Conservation (phyloP, 2,329 filamentous ascomycete species). For the Metarhizium album region DNA sequence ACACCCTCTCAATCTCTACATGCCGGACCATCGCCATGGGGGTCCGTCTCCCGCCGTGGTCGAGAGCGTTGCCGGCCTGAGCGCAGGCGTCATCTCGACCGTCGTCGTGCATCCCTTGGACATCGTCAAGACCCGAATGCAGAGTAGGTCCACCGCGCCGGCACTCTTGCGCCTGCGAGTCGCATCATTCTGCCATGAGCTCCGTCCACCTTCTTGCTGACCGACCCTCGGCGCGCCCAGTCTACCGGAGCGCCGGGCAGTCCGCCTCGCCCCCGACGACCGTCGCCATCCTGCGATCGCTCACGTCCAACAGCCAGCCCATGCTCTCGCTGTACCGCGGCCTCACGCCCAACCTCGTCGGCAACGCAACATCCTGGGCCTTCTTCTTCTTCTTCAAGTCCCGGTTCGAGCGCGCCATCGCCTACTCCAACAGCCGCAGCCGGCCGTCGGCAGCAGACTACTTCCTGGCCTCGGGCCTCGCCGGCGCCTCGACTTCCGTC, state of each 20-base stretch:
- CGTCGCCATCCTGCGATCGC: conserved; percentile 39
- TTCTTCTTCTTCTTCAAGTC: conserved; percentile 79
- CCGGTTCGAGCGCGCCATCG: conserved; percentile 37
- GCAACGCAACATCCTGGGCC: conserved; percentile 84
- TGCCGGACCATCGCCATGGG: conserved; percentile 39
- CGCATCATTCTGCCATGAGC: too few species aligned
- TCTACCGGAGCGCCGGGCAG: conserved; percentile 36
- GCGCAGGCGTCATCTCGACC: conserved; percentile 77
- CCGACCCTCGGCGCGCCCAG: conserved; percentile 20
- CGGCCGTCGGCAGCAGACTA: conserved; percentile 53
- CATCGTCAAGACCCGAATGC: conserved; percentile 91
- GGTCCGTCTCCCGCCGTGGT: conserved; percentile 66
- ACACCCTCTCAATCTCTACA: conserved; percentile 20
- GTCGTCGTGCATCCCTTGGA: conserved; percentile 86
- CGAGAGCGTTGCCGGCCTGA: conserved; percentile 83
- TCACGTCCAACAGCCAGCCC: conserved; percentile 41
- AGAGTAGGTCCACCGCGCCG: conserved; percentile 45
- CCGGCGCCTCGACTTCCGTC: conserved; percentile 64
- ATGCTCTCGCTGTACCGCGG: conserved; percentile 72
- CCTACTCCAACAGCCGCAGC: conserved; percentile 12
- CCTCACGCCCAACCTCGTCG: conserved; percentile 78
- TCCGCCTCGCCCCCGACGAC: conserved; percentile 31
- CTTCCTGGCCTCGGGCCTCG: conserved; percentile 62
- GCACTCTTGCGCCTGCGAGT: too few species aligned
- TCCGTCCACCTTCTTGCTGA: neutral